Base-by-base conservation (phyloP, 352 stramenopile genomes). In the Globisporangium solare region DNA sequence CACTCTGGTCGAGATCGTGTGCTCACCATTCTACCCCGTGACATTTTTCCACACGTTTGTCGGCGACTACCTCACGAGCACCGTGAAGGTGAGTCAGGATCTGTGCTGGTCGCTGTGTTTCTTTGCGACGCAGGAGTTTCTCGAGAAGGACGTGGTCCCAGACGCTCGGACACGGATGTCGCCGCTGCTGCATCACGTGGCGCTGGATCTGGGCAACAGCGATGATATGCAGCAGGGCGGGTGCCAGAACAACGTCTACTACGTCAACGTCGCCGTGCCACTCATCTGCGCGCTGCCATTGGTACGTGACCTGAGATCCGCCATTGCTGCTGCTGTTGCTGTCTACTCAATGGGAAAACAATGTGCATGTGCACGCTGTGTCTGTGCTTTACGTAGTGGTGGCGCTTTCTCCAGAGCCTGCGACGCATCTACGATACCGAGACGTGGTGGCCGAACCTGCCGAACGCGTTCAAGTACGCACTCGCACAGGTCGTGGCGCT, bases 331-430 rank as follows among this genome's bases (percentile, higher is more conserved):
- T 59, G 2, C 18, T 11, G 31, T 3, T 31, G 6, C 7, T 31
- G 6, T 3, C 32, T 17, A 41, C 24, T 27, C 5, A 27, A 2
- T 27, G 24, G 24, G 5, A 27, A 27, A 21, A 51, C 48, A 21
- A 10, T 52, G 32, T 58, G n/a, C 32, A 42, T 42, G 24, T 27
- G 24, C 24, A 27, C 5, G 24, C 24, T 42, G 37, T 12, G n/a
- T n/a, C n/a, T n/a, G 14, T 42, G 37, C 37, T 14, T 14, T 42
- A 8, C 49, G 15, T 22, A 74, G 50, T 98, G 95, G 88, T 96
- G 97, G 70, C 88, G 96, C 32, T 98, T 99, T 70, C 90, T 98
- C 48, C 96, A 99, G 80, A 99, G 93, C 67, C 68, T 99, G 17
- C 85, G 96, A 39, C 83, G 94, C 54, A 97, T 98, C 58, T 84